phyloP scores from a whole-genome alignment of 106 monocot species.

The Dendrobium huoshanense region DNA sequence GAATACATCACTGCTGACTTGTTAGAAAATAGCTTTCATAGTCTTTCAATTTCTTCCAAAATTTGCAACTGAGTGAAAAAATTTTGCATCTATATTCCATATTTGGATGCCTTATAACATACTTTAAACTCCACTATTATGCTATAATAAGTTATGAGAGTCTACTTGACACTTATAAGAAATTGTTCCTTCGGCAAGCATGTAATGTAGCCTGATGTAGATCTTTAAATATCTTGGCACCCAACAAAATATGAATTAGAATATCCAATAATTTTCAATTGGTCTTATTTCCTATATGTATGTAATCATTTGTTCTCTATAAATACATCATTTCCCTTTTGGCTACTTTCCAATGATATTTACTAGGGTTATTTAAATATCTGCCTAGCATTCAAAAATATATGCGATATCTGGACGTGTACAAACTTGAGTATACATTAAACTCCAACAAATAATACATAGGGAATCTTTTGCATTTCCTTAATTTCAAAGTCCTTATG shows the following conservation, averaged over 20 bases:
- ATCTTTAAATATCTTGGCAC: neutral
- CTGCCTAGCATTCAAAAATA: neutral
- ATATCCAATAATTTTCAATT: neutral
- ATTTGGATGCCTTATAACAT: slow-evolving; percentile 3
- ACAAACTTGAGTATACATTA: no score
- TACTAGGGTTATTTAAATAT: neutral
- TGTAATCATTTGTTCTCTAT: slow-evolving; percentile 5
- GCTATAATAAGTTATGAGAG: neutral
- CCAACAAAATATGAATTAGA: neutral
- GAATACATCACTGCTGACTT: neutral
- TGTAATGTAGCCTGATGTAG: neutral
- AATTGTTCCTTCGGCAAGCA: neutral
- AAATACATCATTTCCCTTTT: neutral
- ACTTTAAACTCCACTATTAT: neutral
- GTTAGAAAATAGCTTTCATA: neutral
- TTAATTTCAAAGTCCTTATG: no score
- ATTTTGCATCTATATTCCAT: neutral
- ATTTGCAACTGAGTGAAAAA: neutral
- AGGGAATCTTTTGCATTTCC: no score
- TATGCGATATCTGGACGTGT: no score
- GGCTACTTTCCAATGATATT: neutral
- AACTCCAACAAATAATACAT: no score
- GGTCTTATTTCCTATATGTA: neutral
- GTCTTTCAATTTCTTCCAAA: neutral
- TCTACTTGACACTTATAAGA: neutral